These are phyloP conservation scores for Phytophthora chlamydospora DNA, from an alignment of 352 stramenopile genomes.

Conservation along the genomic window DNA sequence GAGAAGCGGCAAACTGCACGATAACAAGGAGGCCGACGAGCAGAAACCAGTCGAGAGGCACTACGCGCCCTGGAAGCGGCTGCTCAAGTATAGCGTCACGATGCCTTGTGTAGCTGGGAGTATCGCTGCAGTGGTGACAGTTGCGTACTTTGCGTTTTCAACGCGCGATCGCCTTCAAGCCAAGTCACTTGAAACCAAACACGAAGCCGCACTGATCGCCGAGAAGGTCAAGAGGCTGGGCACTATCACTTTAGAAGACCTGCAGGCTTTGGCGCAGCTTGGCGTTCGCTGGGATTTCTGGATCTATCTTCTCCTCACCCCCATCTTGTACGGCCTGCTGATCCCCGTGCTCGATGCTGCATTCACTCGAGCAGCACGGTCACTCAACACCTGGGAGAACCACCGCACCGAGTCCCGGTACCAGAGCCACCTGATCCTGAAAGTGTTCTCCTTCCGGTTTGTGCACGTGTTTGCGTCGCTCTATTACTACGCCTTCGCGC, in stretches of 20 bases:
- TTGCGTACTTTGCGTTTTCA: constrained; percentile 77
- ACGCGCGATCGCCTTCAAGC: constrained; percentile 78
- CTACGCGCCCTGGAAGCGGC: constrained; percentile 80
- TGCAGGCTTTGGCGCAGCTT: constrained; percentile 55
- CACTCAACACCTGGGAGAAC: constrained; percentile 95
- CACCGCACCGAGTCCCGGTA: constrained; percentile 87
- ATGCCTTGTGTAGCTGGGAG: constrained; percentile 61
- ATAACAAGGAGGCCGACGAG: not conserved
- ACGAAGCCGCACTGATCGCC: constrained; percentile 48
- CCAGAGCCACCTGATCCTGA: constrained; percentile 96
- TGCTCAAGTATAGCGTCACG: constrained; percentile 78
- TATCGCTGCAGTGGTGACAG: constrained; percentile 60
- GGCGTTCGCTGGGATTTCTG: constrained; percentile 83
- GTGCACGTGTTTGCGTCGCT: constrained; percentile 96
- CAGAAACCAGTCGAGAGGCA: constrained; percentile 23
- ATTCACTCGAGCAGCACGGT: constrained; percentile 88
- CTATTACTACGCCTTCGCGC: constrained; percentile 96
- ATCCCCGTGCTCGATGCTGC: constrained; percentile 78
- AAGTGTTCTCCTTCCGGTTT: constrained; percentile 98
- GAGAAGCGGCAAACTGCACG: constrained; percentile 3
- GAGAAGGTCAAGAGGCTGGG: constrained; percentile 56
- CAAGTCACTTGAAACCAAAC: constrained; percentile 52
- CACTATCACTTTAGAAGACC: constrained; percentile 63
- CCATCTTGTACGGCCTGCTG: constrained; percentile 85
- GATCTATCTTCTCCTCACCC: constrained; percentile 87